Evolutionary conservation across 2,329 filamentous ascomycete genomes (phyloP).

Genomic region (Stachybotrys chartarum): DNA sequence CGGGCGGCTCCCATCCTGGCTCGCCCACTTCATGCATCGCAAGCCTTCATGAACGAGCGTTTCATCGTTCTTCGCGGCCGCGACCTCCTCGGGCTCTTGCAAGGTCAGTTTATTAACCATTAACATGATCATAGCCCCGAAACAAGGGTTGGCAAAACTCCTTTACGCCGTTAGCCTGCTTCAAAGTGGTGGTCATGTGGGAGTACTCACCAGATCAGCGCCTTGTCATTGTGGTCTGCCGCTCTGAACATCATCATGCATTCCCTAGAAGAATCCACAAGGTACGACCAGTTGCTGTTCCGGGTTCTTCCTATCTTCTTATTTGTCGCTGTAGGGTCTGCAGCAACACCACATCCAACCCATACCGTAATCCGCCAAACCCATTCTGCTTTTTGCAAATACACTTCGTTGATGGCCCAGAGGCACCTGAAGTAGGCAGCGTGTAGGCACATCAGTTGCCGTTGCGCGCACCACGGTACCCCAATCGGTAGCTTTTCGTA

Average conservation of each 20-base stretch:
- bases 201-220: background rate
- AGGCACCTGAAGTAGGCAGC: background rate
- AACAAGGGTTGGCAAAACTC: background rate
- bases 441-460: background rate
- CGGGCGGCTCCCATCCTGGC: background rate
- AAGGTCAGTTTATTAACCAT: background rate
- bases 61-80: background rate
- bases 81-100: background rate
- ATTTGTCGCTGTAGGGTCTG: background rate
- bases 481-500: background rate
- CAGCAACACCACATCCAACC: background rate
- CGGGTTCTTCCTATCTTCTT: background rate
- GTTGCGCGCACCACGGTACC: background rate
- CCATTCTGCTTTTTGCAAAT: background rate
- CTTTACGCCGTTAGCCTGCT: background rate
- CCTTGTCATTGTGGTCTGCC: background rate
- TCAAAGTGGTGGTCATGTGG: background rate
- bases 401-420: background rate
- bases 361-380: background rate
- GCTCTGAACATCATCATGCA: background rate
- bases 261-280: background rate
- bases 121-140: background rate
- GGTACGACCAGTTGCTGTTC: background rate
- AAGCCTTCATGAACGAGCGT: background rate
- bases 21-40: background rate